These are phyloP conservation scores for Colletotrichum simmondsii DNA, from an alignment of 2,329 filamentous ascomycete genomes.

Conservation along the genomic window DNA sequence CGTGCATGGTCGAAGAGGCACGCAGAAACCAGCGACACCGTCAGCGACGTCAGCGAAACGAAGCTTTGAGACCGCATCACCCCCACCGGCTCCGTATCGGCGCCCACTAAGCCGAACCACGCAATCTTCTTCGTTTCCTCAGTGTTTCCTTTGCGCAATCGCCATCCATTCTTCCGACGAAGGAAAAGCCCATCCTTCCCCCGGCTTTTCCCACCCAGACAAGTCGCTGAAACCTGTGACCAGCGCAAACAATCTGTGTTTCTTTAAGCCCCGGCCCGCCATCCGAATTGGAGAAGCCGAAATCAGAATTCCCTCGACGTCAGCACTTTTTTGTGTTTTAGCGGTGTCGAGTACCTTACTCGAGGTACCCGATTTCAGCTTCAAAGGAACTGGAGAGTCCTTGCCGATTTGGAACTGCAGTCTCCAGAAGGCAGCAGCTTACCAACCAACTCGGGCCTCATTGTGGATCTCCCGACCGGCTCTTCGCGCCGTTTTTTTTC, in stretches of 20 bases:
- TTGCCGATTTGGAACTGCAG: conserved; percentile 9
- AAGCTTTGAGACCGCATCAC: conserved; percentile 17
- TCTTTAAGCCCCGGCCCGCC: conserved; percentile 4
- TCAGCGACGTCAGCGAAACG: conserved; percentile 24
- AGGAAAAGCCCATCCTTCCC: not conserved
- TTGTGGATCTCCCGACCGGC: not conserved
- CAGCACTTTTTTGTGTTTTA: not conserved
- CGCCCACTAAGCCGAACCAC: conserved; percentile 8
- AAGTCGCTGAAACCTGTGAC: conserved; percentile 7
- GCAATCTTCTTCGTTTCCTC: not conserved
- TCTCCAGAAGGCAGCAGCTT: not conserved
- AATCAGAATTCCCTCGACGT: not conserved
- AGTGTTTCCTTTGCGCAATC: not conserved
- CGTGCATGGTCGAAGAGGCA: not conserved
- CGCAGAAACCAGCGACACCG: not conserved
- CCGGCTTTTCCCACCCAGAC: not conserved
- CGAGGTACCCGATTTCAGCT: not conserved
- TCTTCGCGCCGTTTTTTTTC: not conserved
- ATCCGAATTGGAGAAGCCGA: not conserved
- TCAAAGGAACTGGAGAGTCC: not conserved
- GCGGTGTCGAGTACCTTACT: not conserved
- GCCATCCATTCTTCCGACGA: not conserved
- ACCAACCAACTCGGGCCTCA: not conserved
- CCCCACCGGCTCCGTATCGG: conserved; percentile 31
- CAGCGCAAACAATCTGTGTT: conserved; percentile 2